These are phyloP conservation scores for Ambrosiella beaveri DNA, from an alignment of 2,329 filamentous ascomycete genomes.

Conservation along the genomic window DNA sequence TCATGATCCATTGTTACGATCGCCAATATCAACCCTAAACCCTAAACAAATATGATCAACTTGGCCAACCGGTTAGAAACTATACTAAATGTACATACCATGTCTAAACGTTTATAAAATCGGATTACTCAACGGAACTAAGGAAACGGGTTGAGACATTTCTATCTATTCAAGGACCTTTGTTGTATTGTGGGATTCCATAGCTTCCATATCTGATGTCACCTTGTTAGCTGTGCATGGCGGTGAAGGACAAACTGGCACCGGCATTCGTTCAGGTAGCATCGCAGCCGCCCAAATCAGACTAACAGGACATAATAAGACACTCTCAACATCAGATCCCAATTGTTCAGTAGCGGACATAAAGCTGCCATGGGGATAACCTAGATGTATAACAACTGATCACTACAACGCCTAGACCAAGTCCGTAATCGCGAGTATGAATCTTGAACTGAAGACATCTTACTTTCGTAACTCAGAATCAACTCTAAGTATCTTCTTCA, in stretches of 20 bases:
- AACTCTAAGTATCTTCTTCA: too few species aligned
- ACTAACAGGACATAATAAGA: neutral
- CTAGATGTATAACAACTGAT: too few species aligned
- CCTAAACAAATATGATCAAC: neutral
- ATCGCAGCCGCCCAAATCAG: neutral
- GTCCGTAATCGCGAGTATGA: too few species aligned
- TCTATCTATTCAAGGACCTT: neutral
- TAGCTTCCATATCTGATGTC: neutral
- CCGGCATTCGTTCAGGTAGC: neutral
- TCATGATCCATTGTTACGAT: conserved; percentile 1
- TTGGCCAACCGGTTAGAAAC: too few species aligned
- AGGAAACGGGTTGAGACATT: neutral
- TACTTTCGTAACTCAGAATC: too few species aligned
- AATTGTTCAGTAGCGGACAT: neutral
- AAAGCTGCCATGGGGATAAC: neutral
- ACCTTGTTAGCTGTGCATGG: neutral
- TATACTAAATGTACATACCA: too few species aligned
- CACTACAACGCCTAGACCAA: too few species aligned
- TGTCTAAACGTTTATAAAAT: too few species aligned
- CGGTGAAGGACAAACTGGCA: conserved; percentile 1
- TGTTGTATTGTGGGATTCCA: neutral
- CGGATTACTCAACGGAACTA: too few species aligned
- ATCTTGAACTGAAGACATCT: too few species aligned
- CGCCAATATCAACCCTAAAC: neutral
- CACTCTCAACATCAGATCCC: neutral